Base-by-base conservation (phyloP, 1,284 basidiomycete genomes). In the Sutorius eximius region DNA sequence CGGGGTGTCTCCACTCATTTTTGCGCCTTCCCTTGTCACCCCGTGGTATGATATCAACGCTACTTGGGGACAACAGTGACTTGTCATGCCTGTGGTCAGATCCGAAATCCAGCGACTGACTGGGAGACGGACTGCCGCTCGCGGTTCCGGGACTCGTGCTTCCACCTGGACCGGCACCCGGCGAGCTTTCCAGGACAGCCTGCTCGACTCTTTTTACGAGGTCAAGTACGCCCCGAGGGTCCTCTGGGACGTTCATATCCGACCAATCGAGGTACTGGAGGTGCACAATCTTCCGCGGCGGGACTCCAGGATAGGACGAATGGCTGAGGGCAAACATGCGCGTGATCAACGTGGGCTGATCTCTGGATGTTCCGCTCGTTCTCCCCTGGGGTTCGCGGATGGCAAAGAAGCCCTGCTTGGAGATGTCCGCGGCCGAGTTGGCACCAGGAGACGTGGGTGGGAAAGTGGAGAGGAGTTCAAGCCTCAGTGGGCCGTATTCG, bases 221-320 rank as follows among this genome's bases (percentile, higher is more conserved):
- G 5, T 80, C 75, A 41, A 96, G 72, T 27, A 97, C 74, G 4
- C 87, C 86, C 5, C 81, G 75, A 0, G 93, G 86, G 54, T 91
- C 84, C 10, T 89, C 85, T 1, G 95, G 94, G 3, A 97, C 92
- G 68, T 95, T 94, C 75, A 96, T 89, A 66, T 98, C 94, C 2
- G 93, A 92, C 94, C 94, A 98, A 32, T 87, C 86, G 46, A 94
- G 79, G 65, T 93, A 96, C 70, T 98, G 94, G 45, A 96, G 75
- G 65, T 97, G 94, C 2, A 84, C 80, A 13, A 93, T 76, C 56
- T 74, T 78, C 16, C 91, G 78, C 1, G 85, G 77, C 1, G 80
- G 76, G 13, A 80, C 75, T 15, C 78, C 72, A 0, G 89, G 86
- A 59, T 85, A 82, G 22, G 73, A 76, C 2, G 72, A 70, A 65